Evolutionary conservation across 2,329 filamentous ascomycete species (phyloP).

Genomic region (Chrysosporium keratinophilum): DNA sequence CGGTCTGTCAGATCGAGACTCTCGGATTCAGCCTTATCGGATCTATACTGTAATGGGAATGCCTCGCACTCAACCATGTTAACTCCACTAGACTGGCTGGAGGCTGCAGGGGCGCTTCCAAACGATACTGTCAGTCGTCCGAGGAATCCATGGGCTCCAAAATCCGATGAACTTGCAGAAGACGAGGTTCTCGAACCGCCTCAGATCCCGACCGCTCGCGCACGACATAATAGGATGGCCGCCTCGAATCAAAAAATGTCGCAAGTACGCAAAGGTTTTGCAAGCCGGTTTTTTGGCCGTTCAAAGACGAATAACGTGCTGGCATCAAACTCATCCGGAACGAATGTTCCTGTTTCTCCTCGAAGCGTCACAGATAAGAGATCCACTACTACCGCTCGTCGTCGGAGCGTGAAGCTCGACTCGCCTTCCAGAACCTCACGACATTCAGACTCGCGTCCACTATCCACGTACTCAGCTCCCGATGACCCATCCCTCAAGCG

Average conservation of each 20-base stretch:
- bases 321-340: neutral
- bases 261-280: neutral
- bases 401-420: conserved; percentile 1
- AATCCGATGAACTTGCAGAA: conserved; percentile 4
- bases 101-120: conserved; percentile 27
- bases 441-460: neutral
- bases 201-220: neutral
- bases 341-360: neutral
- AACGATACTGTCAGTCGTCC: conserved; percentile 8
- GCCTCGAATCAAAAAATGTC: neutral
- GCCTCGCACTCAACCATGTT: conserved; percentile 24
- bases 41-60: neutral
- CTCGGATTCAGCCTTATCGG: conserved; percentile 4
- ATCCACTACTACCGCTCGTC: neutral
- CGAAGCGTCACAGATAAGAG: neutral
- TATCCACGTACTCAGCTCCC: neutral
- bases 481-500: neutral
- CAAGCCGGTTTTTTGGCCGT: neutral
- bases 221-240: neutral
- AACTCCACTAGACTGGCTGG: conserved; percentile 36
- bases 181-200: neutral
- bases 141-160: conserved; percentile 12
- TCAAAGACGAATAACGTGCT: neutral
- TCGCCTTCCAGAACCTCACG: neutral
- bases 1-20: neutral